phyloP scores from a whole-genome alignment of 2,329 filamentous ascomycete genomes.

The Fusarium duplospermum region DNA sequence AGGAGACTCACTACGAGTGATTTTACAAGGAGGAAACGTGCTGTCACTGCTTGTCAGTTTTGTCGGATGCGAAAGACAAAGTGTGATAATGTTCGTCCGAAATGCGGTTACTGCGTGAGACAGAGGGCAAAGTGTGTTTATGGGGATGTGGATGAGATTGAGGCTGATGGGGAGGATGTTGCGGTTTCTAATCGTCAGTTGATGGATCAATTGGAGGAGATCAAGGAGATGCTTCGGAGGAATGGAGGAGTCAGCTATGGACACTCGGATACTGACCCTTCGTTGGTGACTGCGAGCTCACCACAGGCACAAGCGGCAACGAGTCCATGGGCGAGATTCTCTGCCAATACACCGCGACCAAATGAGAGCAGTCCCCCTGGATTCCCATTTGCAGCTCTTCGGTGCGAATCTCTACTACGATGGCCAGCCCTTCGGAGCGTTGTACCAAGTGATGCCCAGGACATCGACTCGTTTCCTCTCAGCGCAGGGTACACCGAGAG shows the following conservation, averaged over 20 bases:
- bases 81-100: constrained; percentile 26
- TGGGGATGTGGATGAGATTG: constrained; percentile 4
- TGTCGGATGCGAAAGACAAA: constrained; percentile 29
- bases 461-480: constrained; percentile 19
- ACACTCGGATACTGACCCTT: neutral
- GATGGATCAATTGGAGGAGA: constrained; percentile 15
- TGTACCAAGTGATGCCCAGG: neutral
- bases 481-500: constrained; percentile 13
- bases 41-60: constrained; percentile 25
- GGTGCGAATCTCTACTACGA: neutral
- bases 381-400: constrained; percentile 2
- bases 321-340: constrained; percentile 4
- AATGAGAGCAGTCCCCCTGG: neutral
- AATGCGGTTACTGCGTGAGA: constrained; percentile 18
- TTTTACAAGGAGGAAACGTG: constrained; percentile 28
- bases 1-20: constrained; percentile 12
- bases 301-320: neutral
- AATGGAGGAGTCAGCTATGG: no score
- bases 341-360: neutral
- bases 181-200: constrained; percentile 14
- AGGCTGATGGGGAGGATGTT: neutral
- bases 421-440: constrained; percentile 5
- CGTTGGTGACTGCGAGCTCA: neutral
- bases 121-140: constrained; percentile 28
- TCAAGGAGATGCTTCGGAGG: neutral